Base-by-base conservation (phyloP, 495 filamentous ascomycete species). In the Hypoxylon perforatum region DNA sequence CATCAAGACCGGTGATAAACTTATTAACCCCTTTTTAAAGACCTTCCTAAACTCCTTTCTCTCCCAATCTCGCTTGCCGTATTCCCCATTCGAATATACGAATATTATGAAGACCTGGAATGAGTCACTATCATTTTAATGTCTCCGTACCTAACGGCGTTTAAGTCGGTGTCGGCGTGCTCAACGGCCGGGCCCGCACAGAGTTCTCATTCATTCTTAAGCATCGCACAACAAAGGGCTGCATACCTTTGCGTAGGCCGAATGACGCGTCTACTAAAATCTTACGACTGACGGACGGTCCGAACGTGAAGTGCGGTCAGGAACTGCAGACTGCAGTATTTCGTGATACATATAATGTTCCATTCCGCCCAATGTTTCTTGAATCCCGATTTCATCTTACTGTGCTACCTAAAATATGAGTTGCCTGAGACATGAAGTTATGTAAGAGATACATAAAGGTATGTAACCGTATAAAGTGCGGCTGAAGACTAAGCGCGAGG, bases 241-340 rank as follows among this genome's bases (percentile, higher is more conserved):
- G n/a, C 4, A 25, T 21, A 23, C 17, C 19, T 14, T 25, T 47
- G 4, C 8, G 8, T 18, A 4, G 44, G 44, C 44, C 44, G 44
- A 47, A 25, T 47, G 18, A 47, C 44, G 44, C 19, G 44, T 47
- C 44, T 4, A 47, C 25, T 47, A 4, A n/a, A 14, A 47, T 25
- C 18, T 21, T 7, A 44, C 15, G 35, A 38, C 35, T 11, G 35
- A 11, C 14, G 4, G 8, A 38, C 2, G 35, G 35, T 38, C 35
- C 35, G 35, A 38, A n/a, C 35, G 12, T 11, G 35, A 38, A n/a
- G 12, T 11, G 35, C 4, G 35, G 3, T 28, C 25, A 28, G 25
- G 25, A 28, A 28, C 7, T 28, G 25, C 25, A n/a, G n/a, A n/a
- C n/a, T n/a, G n/a, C n/a, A n/a, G n/a, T n/a, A n/a, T n/a, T n/a